Conservation (phyloP, 2,329 filamentous ascomycete species). For the Monosporascus sp. region DNA sequence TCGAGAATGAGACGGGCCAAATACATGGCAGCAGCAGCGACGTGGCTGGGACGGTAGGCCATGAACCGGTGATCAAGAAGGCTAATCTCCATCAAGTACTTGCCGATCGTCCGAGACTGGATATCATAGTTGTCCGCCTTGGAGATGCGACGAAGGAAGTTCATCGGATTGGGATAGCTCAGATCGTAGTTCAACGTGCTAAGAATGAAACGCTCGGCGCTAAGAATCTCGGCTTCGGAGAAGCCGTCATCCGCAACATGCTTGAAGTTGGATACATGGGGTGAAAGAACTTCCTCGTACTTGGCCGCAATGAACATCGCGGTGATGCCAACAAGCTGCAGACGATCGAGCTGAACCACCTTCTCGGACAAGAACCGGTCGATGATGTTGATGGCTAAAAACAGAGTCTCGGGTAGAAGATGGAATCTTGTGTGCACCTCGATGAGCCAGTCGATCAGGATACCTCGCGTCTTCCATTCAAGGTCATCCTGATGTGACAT, state of each 20-base stretch:
- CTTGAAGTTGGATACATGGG: slow-evolving; percentile 94
- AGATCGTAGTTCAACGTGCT: slow-evolving; percentile 91
- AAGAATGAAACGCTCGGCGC: slow-evolving; percentile 93
- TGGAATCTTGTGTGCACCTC: slow-evolving; percentile 97
- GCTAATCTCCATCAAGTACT: slow-evolving; percentile 97
- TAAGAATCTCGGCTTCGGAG: slow-evolving; percentile 88
- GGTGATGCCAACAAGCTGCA: slow-evolving; percentile 94
- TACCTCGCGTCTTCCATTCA: slow-evolving; percentile 98
- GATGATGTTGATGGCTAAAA: slow-evolving; percentile 96
- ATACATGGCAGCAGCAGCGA: slow-evolving; percentile 93
- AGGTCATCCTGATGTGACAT: slow-evolving; percentile 93
- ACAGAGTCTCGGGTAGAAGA: slow-evolving; percentile 90
- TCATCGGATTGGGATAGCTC: slow-evolving; percentile 99
- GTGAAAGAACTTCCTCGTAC: slow-evolving; percentile 96
- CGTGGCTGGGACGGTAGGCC: slow-evolving; percentile 78
- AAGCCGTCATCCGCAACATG: slow-evolving; percentile 97
- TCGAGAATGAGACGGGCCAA: slow-evolving; percentile 85
- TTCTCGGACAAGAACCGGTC: slow-evolving; percentile 95
- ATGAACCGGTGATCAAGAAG: slow-evolving; percentile 94
- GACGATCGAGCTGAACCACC: slow-evolving; percentile 89
- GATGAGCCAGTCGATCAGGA: slow-evolving; percentile 95
- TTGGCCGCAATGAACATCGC: slow-evolving; percentile 99
- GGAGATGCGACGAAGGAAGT: slow-evolving; percentile 96
- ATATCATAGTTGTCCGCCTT: slow-evolving; percentile 99
- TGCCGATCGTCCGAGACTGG: slow-evolving; percentile 91